These are phyloP conservation scores for Phytophthora aleatoria DNA, from an alignment of 352 stramenopile genomes.

Conservation along the genomic window DNA sequence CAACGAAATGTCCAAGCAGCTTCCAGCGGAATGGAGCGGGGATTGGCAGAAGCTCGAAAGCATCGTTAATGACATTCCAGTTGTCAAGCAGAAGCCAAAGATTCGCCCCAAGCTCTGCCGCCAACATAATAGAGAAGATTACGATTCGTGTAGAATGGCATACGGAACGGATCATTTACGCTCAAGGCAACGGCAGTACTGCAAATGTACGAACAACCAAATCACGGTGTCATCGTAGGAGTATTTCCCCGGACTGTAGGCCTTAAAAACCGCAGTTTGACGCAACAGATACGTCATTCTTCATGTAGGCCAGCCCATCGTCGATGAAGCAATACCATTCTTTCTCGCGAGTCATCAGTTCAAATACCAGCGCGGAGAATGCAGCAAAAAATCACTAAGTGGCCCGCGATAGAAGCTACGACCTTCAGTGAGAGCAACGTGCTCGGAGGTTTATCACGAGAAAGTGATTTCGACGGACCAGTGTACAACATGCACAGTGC, in stretches of 20 bases:
- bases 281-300: neutral
- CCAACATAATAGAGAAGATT: slow-evolving; percentile 34
- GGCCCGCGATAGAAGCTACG: too few relatives aligned
- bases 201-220: slow-evolving; percentile 59
- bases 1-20: slow-evolving; percentile 42
- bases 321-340: slow-evolving; percentile 47
- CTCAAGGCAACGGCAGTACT: slow-evolving; percentile 56
- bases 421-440: too few relatives aligned
- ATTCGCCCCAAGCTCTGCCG: slow-evolving; percentile 28
- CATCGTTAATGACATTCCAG: slow-evolving; percentile 28
- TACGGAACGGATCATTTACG: slow-evolving; percentile 50
- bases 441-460: too few relatives aligned
- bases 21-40: slow-evolving; percentile 36
- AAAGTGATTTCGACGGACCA: too few relatives aligned
- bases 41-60: slow-evolving; percentile 45
- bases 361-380: slow-evolving; percentile 42
- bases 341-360: slow-evolving; percentile 22
- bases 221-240: slow-evolving; percentile 46
- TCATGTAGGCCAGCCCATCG: slow-evolving; percentile 27
- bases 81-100: slow-evolving; percentile 44
- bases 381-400: neutral
- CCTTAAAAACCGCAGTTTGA: slow-evolving; percentile 37
- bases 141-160: slow-evolving; percentile 47
- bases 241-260: slow-evolving; percentile 26
- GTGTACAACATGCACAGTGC: too few relatives aligned